Base-by-base conservation (phyloP, 2,329 filamentous ascomycete genomes). In the Paramyrothecium roridum region DNA sequence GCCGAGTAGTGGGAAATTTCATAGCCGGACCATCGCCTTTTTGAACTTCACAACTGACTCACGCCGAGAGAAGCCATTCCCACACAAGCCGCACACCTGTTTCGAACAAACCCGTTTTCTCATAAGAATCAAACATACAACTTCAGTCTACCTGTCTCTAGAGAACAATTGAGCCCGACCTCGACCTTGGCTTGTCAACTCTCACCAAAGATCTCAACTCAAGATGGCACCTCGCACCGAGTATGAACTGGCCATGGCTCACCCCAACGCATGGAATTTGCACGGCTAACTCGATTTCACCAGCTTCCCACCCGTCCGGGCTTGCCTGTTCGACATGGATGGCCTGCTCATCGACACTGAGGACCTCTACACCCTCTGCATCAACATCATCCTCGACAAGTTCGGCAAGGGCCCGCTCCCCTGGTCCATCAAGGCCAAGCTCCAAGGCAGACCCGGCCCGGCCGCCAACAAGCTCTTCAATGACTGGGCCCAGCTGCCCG, bases 301-400 rank as follows among this genome's bases (percentile, higher is more conserved):
- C 66, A 91, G 88, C 69, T 87, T 92, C 72, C 89, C 90, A 20
- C 86, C 88, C 49, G 81, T 98, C 56, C 84, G 92, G 63, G 95
- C 93, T 63, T 97, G 93, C 73, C 87, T 99, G 61, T 98, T 99
- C 72, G 95, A 99, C 79, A 97, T 98, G 93, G 95, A 99, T 73
- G 95, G 95, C 57, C 87, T 99, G 37, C 84, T 99, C 20, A 89
- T 99, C 69, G 87, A 98, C 74, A 92, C 90, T 34, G 95, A 98
- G 78, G 95, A 98, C 65, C 73, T 86, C 54, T 98, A 98, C 79
- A 95, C 91, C 0, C 70, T 83, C 23, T 89, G 90, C 73, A 89
- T 92, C 58, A 97, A 99, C 75, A 79, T 85, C 22, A 83, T 98
- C 40, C 86, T 99, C 43, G 79, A 81, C 55, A 86, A 89, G 67